Evolutionary conservation across 2,329 filamentous ascomycete species (phyloP), one percentile per base, ranked within the genome.

Genomic region (Pezicula neosporulosa): DNA sequence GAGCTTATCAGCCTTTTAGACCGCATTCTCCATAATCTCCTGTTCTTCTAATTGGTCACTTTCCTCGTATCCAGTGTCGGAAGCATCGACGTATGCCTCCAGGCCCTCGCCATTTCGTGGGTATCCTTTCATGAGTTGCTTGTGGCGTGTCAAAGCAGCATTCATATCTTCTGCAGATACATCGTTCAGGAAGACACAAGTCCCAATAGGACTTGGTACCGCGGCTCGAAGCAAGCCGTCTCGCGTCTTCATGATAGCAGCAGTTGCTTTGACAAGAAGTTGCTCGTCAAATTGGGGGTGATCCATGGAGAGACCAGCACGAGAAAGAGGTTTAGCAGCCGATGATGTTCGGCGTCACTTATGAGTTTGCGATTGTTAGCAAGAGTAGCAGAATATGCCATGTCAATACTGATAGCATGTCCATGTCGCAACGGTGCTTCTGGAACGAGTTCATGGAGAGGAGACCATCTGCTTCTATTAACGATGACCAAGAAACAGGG

Each of bases 341-440:
- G 77, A 24, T 69, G 73, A 63, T 88, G 83, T 57, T 89, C 84
- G 1, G 72, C 73, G 42, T 81, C 71, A 19, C 73, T 76, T 9
- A 89, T 73, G 0, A 87, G 71, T 4, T 82, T 81, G n/a, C 82
- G 78, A 53, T 74, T 67, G 63, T 84, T 78, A 16, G 85, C 83
- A 4, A 89, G 74, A 0, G 86, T 89, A 0, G 85, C 85, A 0
- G 84, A 86, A 69, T 85, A 89, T 0, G 85, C 86, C 86, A 89
- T 89, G 65, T 89, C 86, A 55, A 89, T 86, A 2, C 82, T 86
- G 59, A 89, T 89, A 57, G 86, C 86, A 63, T 89, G 86, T 3
- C 86, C 86, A 64, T 89, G 86, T 39, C 85, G 81, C 39, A 89
- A 77, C 1, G 85, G 85, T 0, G 82, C 82, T 47, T 85, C 78